A percentile compares a stretch with the other conserved stretches of the same genome.
These are phyloP conservation scores for Trichosporon ovoides DNA, from an alignment of 1,284 basidiomycete species.

Conservation along the genomic window DNA sequence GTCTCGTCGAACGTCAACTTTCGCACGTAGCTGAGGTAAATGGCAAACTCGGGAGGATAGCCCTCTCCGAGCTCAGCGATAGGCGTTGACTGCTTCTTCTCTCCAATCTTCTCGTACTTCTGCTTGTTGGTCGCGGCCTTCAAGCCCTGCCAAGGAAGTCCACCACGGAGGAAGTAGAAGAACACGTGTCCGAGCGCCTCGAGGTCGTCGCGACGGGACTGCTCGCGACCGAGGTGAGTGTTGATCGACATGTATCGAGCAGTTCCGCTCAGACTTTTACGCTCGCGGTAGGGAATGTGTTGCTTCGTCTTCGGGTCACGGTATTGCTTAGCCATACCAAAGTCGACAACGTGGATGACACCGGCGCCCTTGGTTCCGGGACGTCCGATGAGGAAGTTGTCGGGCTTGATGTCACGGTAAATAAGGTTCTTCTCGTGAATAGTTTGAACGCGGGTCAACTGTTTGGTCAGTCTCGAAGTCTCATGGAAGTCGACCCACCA, in stretches of 20 bases:
- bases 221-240: conserved; percentile 90
- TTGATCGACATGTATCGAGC: conserved; percentile 98
- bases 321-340: conserved; percentile 98
- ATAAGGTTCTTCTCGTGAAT: conserved; percentile 97
- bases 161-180: conserved; percentile 93
- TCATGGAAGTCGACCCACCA: conserved; percentile 63
- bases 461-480: conserved; percentile 48
- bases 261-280: conserved; percentile 82
- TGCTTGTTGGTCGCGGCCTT: conserved; percentile 97
- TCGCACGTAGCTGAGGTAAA: conserved; percentile 95
- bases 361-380: conserved; percentile 82
- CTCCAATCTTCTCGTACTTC: conserved; percentile 98
- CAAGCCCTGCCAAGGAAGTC: conserved; percentile 91
- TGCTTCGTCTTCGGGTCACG: conserved; percentile 94
- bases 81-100: conserved; percentile 95
- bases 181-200: conserved; percentile 95
- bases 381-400: conserved; percentile 91
- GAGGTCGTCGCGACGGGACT: conserved; percentile 88
- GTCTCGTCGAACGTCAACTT: conserved; percentile 94
- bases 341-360: conserved; percentile 81
- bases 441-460: conserved; percentile 85
- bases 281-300: conserved; percentile 93
- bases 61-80: conserved; percentile 91
- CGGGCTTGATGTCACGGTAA: conserved; percentile 95
- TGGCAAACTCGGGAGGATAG: conserved; percentile 92